Conservation (phyloP, 805 yeast genomes). For the Pichia membranifaciens region DNA sequence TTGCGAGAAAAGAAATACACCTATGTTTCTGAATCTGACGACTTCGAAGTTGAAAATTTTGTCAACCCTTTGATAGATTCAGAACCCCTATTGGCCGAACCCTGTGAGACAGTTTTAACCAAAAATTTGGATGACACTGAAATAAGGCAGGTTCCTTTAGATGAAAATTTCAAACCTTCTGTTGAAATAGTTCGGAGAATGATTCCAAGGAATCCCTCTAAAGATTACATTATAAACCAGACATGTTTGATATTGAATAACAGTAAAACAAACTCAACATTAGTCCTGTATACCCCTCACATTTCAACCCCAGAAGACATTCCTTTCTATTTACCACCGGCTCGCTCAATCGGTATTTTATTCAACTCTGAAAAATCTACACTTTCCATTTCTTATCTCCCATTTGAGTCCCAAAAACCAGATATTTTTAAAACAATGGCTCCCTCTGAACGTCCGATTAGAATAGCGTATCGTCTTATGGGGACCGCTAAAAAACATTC, state of each 20-base stretch:
- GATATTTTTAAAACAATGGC: conserved; percentile 30
- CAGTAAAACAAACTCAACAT: conserved; percentile 33
- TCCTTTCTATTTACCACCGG: conserved; percentile 90
- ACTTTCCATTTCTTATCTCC: conserved; percentile 71
- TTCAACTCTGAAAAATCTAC: conserved; percentile 33
- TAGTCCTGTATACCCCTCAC: conserved; percentile 78
- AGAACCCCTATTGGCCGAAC: conserved; percentile 28
- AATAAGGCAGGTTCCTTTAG: conserved; percentile 32
- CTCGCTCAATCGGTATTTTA: conserved; percentile 68
- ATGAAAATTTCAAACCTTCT: conserved; percentile 29
- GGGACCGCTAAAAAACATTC: conserved; percentile 83
- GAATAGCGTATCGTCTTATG: conserved; percentile 76
- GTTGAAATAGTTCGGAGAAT: conserved; percentile 70
- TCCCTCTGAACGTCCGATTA: conserved; percentile 55
- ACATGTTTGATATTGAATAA: conserved; percentile 56
- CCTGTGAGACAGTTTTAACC: conserved; percentile 20
- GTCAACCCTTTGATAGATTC: conserved; percentile 26
- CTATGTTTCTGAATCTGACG: conserved; percentile 26
- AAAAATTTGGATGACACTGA: conserved; percentile 37
- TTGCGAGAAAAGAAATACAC: conserved; percentile 45
- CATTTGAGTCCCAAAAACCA: conserved; percentile 39
- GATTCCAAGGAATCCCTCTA: conserved; percentile 86
- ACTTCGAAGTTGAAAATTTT: conserved; percentile 23
- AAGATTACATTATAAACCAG: conserved; percentile 79
- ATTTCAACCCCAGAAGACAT: conserved; percentile 49